These are phyloP conservation scores for Xylariaceae sp. DNA, from an alignment of 2,329 filamentous ascomycete species.

Conservation along the genomic window DNA sequence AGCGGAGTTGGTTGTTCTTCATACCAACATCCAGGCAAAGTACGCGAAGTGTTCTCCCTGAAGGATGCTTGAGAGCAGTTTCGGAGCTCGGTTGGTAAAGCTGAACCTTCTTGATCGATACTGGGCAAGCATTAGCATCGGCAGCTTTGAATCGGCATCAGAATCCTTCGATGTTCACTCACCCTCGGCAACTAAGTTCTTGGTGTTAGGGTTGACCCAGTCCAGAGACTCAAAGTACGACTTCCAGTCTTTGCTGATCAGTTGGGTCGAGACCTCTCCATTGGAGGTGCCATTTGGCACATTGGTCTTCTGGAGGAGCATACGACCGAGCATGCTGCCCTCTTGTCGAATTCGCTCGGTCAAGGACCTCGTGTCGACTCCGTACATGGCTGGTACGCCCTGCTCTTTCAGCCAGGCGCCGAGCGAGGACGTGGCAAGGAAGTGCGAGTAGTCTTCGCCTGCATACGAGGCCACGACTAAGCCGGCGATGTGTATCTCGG, in stretches of 20 bases:
- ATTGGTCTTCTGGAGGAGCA: constrained; percentile 67
- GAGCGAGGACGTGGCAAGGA: constrained; percentile 83
- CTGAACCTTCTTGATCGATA: constrained; percentile 83
- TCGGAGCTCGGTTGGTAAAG: constrained; percentile 74
- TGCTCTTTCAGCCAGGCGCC: constrained; percentile 97
- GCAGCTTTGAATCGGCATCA: constrained; percentile 1
- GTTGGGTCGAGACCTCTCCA: constrained; percentile 34
- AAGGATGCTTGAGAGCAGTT: constrained; percentile 76
- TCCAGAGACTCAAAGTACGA: constrained; percentile 73
- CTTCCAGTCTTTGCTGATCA: constrained; percentile 39
- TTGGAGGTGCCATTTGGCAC: constrained; percentile 41
- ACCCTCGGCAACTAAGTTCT: constrained; percentile 94
- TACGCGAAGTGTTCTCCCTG: constrained; percentile 80
- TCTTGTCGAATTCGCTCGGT: constrained; percentile 93
- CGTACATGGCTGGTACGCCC: constrained; percentile 88
- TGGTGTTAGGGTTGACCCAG: constrained; percentile 88
- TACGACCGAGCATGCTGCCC: constrained; percentile 91
- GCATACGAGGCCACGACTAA: constrained; percentile 88
- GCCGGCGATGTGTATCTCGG: constrained; percentile 88
- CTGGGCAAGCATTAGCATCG: constrained; percentile 50
- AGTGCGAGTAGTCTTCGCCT: constrained; percentile 93
- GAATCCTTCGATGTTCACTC: constrained; percentile 40
- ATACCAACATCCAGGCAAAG: constrained; percentile 94
- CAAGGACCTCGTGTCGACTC: constrained; percentile 86
- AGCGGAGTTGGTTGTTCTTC: constrained; percentile 97